These are phyloP conservation scores for Termitomyces sp. DNA, from an alignment of 768 basidiomycete genomes.

Conservation along the genomic window DNA sequence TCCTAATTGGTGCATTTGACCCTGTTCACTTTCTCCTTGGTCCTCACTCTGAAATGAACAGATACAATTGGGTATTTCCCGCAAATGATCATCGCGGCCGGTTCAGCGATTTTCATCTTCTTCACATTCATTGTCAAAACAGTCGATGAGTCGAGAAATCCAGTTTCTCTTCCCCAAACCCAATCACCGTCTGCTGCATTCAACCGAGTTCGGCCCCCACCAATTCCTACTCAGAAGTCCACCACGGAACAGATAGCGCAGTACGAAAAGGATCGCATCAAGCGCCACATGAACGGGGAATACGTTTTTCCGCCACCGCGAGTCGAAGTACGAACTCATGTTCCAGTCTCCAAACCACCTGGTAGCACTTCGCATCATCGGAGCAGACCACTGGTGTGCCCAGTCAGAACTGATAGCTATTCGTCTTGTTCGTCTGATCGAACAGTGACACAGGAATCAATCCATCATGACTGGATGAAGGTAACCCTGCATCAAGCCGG, in stretches of 20 bases:
- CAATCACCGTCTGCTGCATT: background rate
- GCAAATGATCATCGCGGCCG: slow-evolving; percentile 46
- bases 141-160: background rate
- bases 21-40: background rate
- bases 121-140: slow-evolving; percentile 31
- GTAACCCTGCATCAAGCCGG: background rate
- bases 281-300: slow-evolving; percentile 33
- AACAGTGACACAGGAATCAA: background rate
- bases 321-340: background rate
- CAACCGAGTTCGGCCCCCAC: slow-evolving; percentile 20
- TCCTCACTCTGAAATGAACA: slow-evolving; percentile 12
- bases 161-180: background rate
- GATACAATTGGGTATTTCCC: slow-evolving; percentile 53
- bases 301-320: slow-evolving; percentile 38
- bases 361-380: background rate
- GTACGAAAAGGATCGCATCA: slow-evolving; percentile 31
- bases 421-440: background rate
- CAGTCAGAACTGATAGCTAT: background rate
- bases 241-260: slow-evolving; percentile 28
- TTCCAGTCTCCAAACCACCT: background rate
- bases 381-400: background rate
- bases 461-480: background rate
- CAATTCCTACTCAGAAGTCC: slow-evolving; percentile 23
- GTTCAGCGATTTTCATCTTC: slow-evolving; percentile 36
- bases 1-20: background rate